Conservation (phyloP, 495 filamentous ascomycete genomes). For the Xylaria flabelliformis region DNA sequence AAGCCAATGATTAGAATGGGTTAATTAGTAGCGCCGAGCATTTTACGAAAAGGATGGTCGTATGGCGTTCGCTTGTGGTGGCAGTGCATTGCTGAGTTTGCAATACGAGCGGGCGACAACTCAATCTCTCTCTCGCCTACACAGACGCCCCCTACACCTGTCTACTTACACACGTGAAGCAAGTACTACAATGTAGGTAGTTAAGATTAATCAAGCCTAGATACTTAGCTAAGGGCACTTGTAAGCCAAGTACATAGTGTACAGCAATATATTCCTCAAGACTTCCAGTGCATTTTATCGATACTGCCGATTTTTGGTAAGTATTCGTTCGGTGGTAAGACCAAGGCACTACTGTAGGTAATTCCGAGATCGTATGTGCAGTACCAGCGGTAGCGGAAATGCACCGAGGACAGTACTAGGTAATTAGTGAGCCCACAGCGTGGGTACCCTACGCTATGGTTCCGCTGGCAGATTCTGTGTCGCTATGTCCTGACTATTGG, state of each 20-base stretch:
- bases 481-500: neutral
- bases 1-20: neutral
- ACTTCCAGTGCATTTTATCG: neutral
- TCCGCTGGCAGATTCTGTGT: neutral
- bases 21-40: neutral
- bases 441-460: neutral
- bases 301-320: neutral
- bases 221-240: neutral
- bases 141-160: neutral
- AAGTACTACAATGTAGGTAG: neutral
- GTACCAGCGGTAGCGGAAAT: neutral
- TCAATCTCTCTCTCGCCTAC: neutral
- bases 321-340: neutral
- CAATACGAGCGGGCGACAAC: conserved; percentile 26
- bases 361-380: neutral
- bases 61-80: conserved; percentile 21
- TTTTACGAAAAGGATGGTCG: conserved; percentile 18
- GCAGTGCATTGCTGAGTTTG: conserved; percentile 23
- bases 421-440: neutral
- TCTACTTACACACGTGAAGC: neutral
- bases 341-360: neutral
- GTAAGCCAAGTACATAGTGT: neutral
- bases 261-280: neutral
- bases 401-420: neutral
- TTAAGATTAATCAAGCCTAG: neutral